These are phyloP conservation scores for Salvia splendens DNA, from an alignment of 257 asterid species.

Conservation along the genomic window DNA sequence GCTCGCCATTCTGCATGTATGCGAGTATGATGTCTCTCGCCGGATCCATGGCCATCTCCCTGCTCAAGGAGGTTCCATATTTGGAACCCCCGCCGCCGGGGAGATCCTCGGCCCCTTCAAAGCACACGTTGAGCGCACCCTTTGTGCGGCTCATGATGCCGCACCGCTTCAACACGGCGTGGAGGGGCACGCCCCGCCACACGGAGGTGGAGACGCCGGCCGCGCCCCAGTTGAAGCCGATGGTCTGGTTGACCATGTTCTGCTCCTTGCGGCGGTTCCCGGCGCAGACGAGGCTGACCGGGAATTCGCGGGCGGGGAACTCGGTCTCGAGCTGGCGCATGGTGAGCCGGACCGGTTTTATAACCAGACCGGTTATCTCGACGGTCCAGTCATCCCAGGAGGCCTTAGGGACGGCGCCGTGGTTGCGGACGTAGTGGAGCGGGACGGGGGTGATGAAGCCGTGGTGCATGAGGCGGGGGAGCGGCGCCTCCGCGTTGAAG, in stretches of 20 bases:
- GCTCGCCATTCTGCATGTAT: constrained; percentile 88
- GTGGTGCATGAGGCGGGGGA: constrained; percentile 77
- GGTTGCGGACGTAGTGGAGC: constrained; percentile 95
- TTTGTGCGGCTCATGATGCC: constrained; percentile 54
- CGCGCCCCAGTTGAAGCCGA: constrained; percentile 95
- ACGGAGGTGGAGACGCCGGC: constrained; percentile 77
- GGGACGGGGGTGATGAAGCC: constrained; percentile 98
- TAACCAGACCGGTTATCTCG: constrained; percentile 74
- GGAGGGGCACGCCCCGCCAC: constrained; percentile 91
- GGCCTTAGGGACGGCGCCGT: constrained; percentile 76
- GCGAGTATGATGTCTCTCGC: constrained; percentile 76
- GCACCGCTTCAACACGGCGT: constrained; percentile 58
- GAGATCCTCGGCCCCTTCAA: constrained; percentile 85
- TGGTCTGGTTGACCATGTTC: constrained; percentile 82
- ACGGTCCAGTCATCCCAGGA: constrained; percentile 74
- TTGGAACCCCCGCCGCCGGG: constrained; percentile 97
- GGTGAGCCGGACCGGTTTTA: constrained; percentile 57
- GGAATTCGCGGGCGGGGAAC: constrained; percentile 57
- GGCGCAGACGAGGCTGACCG: constrained; percentile 84
- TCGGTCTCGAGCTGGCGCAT: constrained; percentile 67
- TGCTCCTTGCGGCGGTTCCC: constrained; percentile 91
- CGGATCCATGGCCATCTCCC: constrained; percentile 78
- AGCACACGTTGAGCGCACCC: constrained; percentile 72
- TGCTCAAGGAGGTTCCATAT: constrained; percentile 71
- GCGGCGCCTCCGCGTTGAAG: constrained; percentile 88